Conservation (phyloP, 768 basidiomycete genomes). For the Suillus placidus region DNA sequence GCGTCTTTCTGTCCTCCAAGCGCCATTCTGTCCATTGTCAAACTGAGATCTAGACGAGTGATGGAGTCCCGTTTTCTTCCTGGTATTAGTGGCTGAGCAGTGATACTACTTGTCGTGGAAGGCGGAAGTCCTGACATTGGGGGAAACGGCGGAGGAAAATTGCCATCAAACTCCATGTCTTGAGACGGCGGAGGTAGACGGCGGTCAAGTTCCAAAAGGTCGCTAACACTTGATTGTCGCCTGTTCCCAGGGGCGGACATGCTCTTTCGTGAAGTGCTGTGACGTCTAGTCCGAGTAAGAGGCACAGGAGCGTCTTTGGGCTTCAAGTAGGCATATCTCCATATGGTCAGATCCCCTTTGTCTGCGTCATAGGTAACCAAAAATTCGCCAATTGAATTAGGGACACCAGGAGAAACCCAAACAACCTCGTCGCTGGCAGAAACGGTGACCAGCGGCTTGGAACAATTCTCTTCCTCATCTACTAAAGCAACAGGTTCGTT, state of each 20-base stretch:
- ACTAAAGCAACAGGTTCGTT: conserved; percentile 41
- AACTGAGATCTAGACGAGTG: conserved; percentile 56
- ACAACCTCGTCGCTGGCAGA: conserved; percentile 67
- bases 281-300: conserved; percentile 30
- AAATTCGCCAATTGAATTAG: conserved; percentile 47
- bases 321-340: conserved; percentile 72
- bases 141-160: conserved; percentile 31
- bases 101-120: conserved; percentile 56
- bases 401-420: conserved; percentile 52
- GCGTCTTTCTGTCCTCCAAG: conserved; percentile 52
- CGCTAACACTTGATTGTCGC: conserved; percentile 41
- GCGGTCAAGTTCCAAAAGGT: conserved; percentile 36
- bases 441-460: conserved; percentile 54
- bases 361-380: conserved; percentile 62
- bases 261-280: conserved; percentile 41
- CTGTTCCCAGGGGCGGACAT: conserved; percentile 37
- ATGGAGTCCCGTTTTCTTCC: conserved; percentile 45
- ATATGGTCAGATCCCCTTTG: conserved; percentile 58
- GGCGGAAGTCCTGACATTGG: conserved; percentile 49
- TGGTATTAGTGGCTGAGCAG: conserved; percentile 55
- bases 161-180: conserved; percentile 37
- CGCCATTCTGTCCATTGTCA: conserved; percentile 70
- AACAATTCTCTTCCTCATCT: conserved; percentile 57
- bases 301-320: conserved; percentile 56
- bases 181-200: conserved; percentile 44